These are phyloP conservation scores for Solanum habrochaites DNA, from an alignment of 257 asterid genomes.

Conservation along the genomic window DNA sequence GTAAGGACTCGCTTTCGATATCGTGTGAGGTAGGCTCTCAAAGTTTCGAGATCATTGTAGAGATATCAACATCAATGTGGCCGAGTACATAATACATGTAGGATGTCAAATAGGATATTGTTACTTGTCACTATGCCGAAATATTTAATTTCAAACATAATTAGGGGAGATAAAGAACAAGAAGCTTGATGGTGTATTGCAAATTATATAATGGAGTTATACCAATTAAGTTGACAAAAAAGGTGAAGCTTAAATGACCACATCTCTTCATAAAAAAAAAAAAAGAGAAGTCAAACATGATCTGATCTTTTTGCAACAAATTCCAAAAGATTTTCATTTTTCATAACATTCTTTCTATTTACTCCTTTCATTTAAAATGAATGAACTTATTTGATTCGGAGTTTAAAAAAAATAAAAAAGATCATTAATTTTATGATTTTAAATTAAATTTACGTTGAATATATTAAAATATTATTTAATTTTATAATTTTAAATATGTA, in stretches of 20 bases:
- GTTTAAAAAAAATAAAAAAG: too few relatives aligned
- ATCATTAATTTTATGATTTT: fast-evolving
- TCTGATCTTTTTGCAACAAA: slow-evolving; percentile 4
- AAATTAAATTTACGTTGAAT: too few relatives aligned
- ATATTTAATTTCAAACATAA: background rate
- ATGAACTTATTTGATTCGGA: fast-evolving
- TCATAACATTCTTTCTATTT: background rate
- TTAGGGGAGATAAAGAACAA: background rate
- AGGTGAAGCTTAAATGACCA: slow-evolving; percentile 28
- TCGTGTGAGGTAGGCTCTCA: background rate
- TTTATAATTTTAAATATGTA: fast-evolving
- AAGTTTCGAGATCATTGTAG: background rate
- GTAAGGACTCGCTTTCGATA: background rate
- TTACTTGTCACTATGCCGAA: background rate
- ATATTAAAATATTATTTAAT: too few relatives aligned
- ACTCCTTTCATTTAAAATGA: too few relatives aligned
- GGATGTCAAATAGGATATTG: fast-evolving
- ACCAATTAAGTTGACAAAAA: slow-evolving; percentile 10
- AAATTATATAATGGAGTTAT: background rate
- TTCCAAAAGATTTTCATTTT: slow-evolving; percentile 4
- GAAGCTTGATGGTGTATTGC: background rate
- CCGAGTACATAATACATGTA: background rate
- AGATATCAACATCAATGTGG: background rate
- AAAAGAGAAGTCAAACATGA: slow-evolving; percentile 24
- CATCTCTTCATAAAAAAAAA: background rate